Conservation (phyloP, 371 early-diverging fungal species). For the Catenaria anguillulae region DNA sequence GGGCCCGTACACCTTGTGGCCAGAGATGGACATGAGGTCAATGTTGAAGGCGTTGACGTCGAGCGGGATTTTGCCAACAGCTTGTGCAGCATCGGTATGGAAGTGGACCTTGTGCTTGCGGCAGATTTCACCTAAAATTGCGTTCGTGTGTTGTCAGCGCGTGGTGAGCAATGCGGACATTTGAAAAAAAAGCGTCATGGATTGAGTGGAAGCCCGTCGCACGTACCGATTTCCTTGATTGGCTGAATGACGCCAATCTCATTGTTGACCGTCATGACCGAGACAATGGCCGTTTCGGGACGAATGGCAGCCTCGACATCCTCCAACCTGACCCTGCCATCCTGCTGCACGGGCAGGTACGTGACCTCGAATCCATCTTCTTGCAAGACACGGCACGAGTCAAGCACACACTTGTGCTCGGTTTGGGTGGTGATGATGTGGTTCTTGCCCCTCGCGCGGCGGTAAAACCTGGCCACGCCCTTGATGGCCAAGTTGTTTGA, state of each 20-base stretch:
- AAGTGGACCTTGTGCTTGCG: conserved; percentile 78
- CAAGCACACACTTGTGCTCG: too few relatives aligned
- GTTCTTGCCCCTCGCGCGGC: too few relatives aligned
- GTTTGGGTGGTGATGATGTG: too few relatives aligned
- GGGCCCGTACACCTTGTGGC: conserved; percentile 99
- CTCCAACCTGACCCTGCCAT: too few relatives aligned
- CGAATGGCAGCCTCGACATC: not conserved
- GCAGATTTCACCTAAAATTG: conserved; percentile 49
- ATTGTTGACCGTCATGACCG: conserved; percentile 98
- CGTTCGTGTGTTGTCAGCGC: too few relatives aligned
- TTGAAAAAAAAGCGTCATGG: conserved; percentile 17
- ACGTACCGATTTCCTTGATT: conserved; percentile 78
- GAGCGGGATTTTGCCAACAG: conserved; percentile 92
- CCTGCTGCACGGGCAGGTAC: too few relatives aligned
- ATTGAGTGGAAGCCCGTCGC: too few relatives aligned
- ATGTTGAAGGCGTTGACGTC: conserved; percentile 94
- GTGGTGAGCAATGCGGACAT: too few relatives aligned
- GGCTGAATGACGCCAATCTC: conserved; percentile 98
- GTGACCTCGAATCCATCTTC: too few relatives aligned
- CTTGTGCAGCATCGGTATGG: conserved; percentile 99
- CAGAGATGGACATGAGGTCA: conserved; percentile 93
- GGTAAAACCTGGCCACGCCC: too few relatives aligned
- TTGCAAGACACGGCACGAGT: too few relatives aligned
- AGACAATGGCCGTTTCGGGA: conserved; percentile 71
- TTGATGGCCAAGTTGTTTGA: too few relatives aligned